Base-by-base conservation (phyloP, 2,329 filamentous ascomycete species). In the Davidsoniella australis region DNA sequence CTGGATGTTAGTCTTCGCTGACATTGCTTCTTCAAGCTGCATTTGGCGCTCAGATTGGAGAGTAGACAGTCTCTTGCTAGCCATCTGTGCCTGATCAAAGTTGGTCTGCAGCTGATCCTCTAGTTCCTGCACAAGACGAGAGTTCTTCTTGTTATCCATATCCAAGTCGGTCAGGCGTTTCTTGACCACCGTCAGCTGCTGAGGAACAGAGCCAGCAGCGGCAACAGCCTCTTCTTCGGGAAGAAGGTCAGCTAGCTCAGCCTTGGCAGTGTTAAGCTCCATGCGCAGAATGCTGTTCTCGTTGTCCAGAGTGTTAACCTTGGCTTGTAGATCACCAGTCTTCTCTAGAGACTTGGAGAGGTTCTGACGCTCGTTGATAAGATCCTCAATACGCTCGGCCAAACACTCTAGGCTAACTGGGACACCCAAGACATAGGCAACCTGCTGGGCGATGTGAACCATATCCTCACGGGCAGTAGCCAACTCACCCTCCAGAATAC, bases 71-170 rank as follows among this genome's bases (percentile, higher is more conserved):
- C 89, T 80, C 66, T 94, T 94, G 63, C 77, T 87, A 10, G 81
- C 80, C 53, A 78, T 70, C 60, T 95, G 85, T 53, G 89, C 87
- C 62, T 94, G 85, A 60, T 98, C 91, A 64, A 87, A 98, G 66
- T 91, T 95, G 61, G 75, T 85, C 60, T 89, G 88, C 48, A 98
- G 78, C 64, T 98, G 91, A 58, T 96, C 89, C 64, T 98, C 91
- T 4, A 98, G 78, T 65, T 98, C 89, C 62, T 96, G 86, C 7
- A 98, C 85, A 10, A 98, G 71, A 18, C 86, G 79, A 40, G 85
- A 83, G 63, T 91, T 93, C 72, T 94, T 95, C 68, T 86, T 81
- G 70, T 93, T 94, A 66, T 72, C 72, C 40, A 63, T 69, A 57
- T 80, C 73, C 18, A 82, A 64, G 41, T 80, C 76, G 6, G 60